Conservation (phyloP, 2,329 filamentous ascomycete genomes). For the Myriosclerotinia duriaeana region DNA sequence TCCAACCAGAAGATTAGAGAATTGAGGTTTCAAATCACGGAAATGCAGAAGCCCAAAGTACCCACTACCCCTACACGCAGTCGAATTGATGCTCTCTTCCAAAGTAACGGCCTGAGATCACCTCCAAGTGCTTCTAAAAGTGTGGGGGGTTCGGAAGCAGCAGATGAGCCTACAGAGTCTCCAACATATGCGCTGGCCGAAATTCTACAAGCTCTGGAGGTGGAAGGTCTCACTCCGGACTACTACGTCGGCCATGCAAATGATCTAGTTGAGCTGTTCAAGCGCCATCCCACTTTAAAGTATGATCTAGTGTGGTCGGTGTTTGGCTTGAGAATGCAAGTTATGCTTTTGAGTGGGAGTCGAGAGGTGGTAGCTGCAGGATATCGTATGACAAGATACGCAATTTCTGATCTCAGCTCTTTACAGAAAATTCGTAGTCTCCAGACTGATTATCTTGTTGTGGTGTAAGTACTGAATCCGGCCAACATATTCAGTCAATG, state of each 20-base stretch:
- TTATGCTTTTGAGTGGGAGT: slow-evolving; percentile 93
- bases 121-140: slow-evolving; percentile 57
- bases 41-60: slow-evolving; percentile 53
- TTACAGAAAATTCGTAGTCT: slow-evolving; percentile 82
- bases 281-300: slow-evolving; percentile 86
- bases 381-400: slow-evolving; percentile 89
- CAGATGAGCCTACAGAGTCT: slow-evolving; percentile 72
- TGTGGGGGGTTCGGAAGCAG: slow-evolving; percentile 57
- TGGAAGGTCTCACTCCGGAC: slow-evolving; percentile 83
- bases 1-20: slow-evolving; percentile 74
- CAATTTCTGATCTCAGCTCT: slow-evolving; percentile 87
- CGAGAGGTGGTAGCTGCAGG: slow-evolving; percentile 93
- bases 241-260: slow-evolving; percentile 95
- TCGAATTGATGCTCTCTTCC: slow-evolving; percentile 50
- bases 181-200: slow-evolving; percentile 90
- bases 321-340: slow-evolving; percentile 89
- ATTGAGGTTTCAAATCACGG: slow-evolving; percentile 59
- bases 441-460: slow-evolving; percentile 90
- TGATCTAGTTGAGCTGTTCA: slow-evolving; percentile 92
- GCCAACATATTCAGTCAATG: background rate
- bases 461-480: slow-evolving; percentile 52
- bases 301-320: slow-evolving; percentile 96
- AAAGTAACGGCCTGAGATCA: slow-evolving; percentile 53
- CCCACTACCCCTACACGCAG: slow-evolving; percentile 49
- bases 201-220: slow-evolving; percentile 83